A percentile compares a stretch with the other conserved stretches of the same genome.
Conservation (phyloP, 2,329 filamentous ascomycete genomes). For the Nemania sp. region DNA sequence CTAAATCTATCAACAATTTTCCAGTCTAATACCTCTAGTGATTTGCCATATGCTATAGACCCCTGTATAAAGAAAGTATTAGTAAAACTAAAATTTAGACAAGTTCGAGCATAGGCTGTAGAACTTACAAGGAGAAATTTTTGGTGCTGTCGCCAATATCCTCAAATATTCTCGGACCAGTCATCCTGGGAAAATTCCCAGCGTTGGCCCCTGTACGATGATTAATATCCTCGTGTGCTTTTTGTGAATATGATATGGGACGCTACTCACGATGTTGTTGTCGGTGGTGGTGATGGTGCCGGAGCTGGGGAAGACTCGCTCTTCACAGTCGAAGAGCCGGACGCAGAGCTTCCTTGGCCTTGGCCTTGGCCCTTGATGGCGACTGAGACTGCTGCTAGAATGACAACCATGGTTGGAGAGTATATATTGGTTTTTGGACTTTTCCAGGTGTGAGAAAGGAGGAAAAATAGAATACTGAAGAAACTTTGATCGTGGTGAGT, state of each 20-base stretch:
- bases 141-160: neutral
- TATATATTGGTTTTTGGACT: neutral
- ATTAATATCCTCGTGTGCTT: conserved; percentile 1
- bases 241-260: too few species aligned
- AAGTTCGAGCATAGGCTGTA: too few species aligned
- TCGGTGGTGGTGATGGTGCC: conserved; percentile 20
- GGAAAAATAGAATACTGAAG: neutral
- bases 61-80: too few species aligned
- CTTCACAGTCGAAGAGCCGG: conserved; percentile 29
- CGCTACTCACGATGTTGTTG: conserved; percentile 28
- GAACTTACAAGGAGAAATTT: conserved; percentile 1
- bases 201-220: conserved; percentile 4
- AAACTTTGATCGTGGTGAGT: conserved; percentile 10
- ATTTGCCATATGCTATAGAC: too few species aligned
- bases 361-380: conserved; percentile 26
- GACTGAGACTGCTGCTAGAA: conserved; percentile 38
- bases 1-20: neutral
- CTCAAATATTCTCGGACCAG: neutral
- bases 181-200: neutral
- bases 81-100: too few species aligned
- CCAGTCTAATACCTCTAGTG: too few species aligned
- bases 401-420: conserved; percentile 31
- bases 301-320: conserved; percentile 28
- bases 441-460: neutral
- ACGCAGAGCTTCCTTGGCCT: conserved; percentile 19